Percentiles rank a stretch among this genome's conserved stretches.
Conservation (phyloP, 2,329 filamentous ascomycete genomes). For the Penicillium verrucosum region DNA sequence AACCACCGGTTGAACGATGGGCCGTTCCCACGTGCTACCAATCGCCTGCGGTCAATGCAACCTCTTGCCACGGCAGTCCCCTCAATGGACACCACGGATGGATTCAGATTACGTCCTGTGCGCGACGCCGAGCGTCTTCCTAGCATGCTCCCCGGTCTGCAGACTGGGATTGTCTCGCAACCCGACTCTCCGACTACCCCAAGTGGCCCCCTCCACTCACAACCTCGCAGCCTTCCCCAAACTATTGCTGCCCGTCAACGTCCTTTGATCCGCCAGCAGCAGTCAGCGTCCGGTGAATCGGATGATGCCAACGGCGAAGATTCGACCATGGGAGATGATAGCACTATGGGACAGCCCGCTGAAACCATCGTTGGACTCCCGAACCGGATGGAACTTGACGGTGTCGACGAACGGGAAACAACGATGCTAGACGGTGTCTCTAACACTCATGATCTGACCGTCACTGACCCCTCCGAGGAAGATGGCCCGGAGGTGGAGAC, state of each 20-base stretch:
- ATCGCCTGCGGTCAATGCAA: conserved; percentile 58
- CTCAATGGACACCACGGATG: conserved; percentile 65
- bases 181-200: conserved; percentile 89
- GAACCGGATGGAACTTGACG: conserved; percentile 77
- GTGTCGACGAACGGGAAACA: conserved; percentile 77
- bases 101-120: conserved; percentile 71
- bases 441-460: conserved; percentile 69
- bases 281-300: conserved; percentile 78
- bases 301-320: conserved; percentile 87
- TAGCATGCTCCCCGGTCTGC: conserved; percentile 71
- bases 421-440: conserved; percentile 66
- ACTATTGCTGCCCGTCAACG: conserved; percentile 62
- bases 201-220: conserved; percentile 62
- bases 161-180: conserved; percentile 73
- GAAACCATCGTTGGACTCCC: conserved; percentile 77
- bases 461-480: conserved; percentile 73
- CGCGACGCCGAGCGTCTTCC: conserved; percentile 78
- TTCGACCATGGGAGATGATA: conserved; percentile 69
- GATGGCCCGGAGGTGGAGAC: conserved; percentile 74
- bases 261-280: conserved; percentile 84
- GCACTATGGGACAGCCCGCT: conserved; percentile 43
- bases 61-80: conserved; percentile 66
- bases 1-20: conserved; percentile 47
- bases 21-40: conserved; percentile 43
- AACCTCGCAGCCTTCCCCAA: conserved; percentile 54